phyloP scores from a whole-genome alignment of 805 yeast species.

The Wickerhamiella slavikovae region DNA sequence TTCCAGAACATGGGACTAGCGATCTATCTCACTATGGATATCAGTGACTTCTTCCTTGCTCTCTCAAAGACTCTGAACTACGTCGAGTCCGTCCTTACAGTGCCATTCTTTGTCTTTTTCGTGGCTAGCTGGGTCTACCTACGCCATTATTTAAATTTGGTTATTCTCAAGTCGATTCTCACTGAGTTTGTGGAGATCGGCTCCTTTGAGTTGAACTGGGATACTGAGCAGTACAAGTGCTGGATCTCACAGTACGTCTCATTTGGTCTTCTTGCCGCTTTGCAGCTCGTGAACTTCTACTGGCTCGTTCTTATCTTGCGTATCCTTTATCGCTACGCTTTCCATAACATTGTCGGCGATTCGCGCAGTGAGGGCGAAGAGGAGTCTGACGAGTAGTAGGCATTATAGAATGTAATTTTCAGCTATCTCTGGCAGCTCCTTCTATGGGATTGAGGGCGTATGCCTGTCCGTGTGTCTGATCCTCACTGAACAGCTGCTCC shows the following conservation, averaged over 20 bases:
- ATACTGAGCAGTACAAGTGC: slow-evolving; percentile 86
- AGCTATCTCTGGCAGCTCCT: not conserved
- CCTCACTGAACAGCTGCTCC: too few relatives aligned
- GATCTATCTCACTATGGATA: slow-evolving; percentile 87
- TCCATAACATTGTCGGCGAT: slow-evolving; percentile 37
- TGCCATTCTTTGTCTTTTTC: slow-evolving; percentile 49
- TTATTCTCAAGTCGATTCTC: slow-evolving; percentile 33
- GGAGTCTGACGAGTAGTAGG: slow-evolving; percentile 19
- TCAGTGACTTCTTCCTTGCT: slow-evolving; percentile 77
- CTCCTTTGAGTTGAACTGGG: slow-evolving; percentile 59
- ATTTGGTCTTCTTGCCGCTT: slow-evolving; percentile 50
- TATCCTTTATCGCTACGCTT: slow-evolving; percentile 45
- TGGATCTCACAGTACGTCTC: slow-evolving; percentile 88
- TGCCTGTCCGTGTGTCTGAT: not conserved
- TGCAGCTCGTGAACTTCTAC: slow-evolving; percentile 70
- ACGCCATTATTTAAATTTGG: slow-evolving; percentile 70
- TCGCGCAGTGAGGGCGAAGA: slow-evolving; percentile 65
- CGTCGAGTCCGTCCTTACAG: slow-evolving; percentile 42
- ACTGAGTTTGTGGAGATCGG: slow-evolving; percentile 83
- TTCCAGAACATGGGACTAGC: slow-evolving; percentile 91
- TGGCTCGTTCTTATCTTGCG: slow-evolving; percentile 75
- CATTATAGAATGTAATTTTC: not conserved
- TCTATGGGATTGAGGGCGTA: not conserved
- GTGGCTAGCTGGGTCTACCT: slow-evolving; percentile 63
- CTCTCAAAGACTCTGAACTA: slow-evolving; percentile 74